Conservation (phyloP, 805 yeast genomes). For the Hanseniaspora lindneri region DNA sequence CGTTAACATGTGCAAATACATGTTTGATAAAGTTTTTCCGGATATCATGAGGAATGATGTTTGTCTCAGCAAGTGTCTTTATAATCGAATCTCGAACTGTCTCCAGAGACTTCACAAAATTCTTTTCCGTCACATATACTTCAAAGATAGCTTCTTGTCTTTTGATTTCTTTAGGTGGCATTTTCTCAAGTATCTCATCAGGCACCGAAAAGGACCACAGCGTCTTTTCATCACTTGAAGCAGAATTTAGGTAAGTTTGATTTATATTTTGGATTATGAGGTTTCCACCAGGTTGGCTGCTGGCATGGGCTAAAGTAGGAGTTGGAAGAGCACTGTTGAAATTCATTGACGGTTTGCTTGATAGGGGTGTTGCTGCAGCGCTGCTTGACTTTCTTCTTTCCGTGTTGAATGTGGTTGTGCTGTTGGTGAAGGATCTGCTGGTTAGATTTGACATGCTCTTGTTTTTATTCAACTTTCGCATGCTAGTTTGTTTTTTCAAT, state of each 20-base stretch:
- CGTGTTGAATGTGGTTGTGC: not conserved
- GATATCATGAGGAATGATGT: constrained; percentile 76
- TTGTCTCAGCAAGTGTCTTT: constrained; percentile 74
- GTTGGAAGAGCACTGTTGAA: not conserved
- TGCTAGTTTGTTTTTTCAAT: constrained; percentile 86
- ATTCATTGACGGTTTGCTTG: constrained; percentile 7
- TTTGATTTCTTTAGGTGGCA: constrained; percentile 75
- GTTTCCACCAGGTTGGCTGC: constrained; percentile 28
- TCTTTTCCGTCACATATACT: constrained; percentile 84
- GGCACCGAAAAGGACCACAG: constrained; percentile 92
- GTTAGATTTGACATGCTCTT: constrained; percentile 7
- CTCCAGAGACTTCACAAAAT: constrained; percentile 88
- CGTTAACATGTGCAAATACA: constrained; percentile 82
- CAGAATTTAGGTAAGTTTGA: not conserved
- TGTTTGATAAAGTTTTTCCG: constrained; percentile 84
- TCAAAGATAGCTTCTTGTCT: constrained; percentile 94
- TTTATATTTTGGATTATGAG: constrained; percentile 22
- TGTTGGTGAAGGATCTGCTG: not conserved
- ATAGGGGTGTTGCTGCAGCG: constrained; percentile 5
- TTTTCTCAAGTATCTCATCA: constrained; percentile 57
- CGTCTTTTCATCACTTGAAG: constrained; percentile 43
- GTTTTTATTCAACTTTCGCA: constrained; percentile 33
- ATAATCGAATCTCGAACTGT: constrained; percentile 89
- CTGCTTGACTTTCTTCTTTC: constrained; percentile 13
- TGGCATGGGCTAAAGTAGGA: not conserved